Conservation (phyloP, 2,329 filamentous ascomycete genomes). For the Sclerotinia glacialis region DNA sequence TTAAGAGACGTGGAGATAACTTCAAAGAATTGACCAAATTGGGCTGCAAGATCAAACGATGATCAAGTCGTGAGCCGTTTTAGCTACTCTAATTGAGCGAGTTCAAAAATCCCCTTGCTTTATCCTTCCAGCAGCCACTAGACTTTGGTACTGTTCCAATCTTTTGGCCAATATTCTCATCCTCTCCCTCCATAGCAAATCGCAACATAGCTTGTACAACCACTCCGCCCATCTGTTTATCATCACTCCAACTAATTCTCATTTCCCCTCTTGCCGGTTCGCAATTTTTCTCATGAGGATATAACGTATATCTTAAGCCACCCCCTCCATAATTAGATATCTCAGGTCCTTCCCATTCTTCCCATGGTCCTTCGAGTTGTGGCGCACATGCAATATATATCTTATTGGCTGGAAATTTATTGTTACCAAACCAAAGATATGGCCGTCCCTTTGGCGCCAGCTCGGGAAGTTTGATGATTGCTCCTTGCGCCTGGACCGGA, state of each 20-base stretch:
- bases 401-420: constrained; percentile 5
- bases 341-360: constrained; percentile 9
- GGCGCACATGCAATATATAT: constrained; percentile 4
- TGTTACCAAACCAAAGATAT: constrained; percentile 12
- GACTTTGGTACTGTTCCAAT: not conserved
- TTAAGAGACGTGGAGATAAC: not conserved
- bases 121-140: not conserved
- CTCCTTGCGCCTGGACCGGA: constrained; percentile 7
- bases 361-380: constrained; percentile 6
- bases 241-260: constrained; percentile 17
- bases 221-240: not conserved
- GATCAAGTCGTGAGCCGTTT: not conserved
- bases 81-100: not conserved
- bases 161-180: not conserved
- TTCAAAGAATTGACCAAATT: not conserved
- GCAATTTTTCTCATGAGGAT: constrained; percentile 8
- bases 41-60: not conserved
- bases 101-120: not conserved
- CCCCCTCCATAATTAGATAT: not conserved
- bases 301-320: constrained; percentile 8
- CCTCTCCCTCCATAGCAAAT: not conserved
- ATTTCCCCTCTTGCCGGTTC: not conserved
- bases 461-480: not conserved
- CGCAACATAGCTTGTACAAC: constrained; percentile 12
- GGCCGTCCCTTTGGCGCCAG: constrained; percentile 5